Percentiles rank a stretch among this genome's conserved stretches.
These are phyloP conservation scores for Sarcodon aspratus DNA, from an alignment of 768 basidiomycete genomes.

Conservation along the genomic window DNA sequence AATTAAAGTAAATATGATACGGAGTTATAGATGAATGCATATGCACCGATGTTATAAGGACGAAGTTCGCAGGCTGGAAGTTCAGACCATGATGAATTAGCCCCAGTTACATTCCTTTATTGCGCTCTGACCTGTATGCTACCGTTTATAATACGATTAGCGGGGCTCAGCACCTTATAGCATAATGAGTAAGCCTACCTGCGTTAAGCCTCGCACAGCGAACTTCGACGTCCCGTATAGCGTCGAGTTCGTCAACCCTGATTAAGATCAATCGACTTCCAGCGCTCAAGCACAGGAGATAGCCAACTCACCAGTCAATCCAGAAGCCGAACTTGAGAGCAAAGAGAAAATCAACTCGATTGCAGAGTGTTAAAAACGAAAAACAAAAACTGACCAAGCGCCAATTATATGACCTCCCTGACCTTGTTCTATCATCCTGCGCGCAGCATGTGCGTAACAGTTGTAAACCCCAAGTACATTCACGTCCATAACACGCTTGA, in stretches of 20 bases:
- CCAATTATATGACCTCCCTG: neutral
- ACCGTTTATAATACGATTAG: no score
- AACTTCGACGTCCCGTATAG: slow-evolving; percentile 29
- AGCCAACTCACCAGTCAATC: slow-evolving; percentile 15
- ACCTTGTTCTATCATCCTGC: neutral
- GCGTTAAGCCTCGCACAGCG: slow-evolving; percentile 30
- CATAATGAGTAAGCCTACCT: slow-evolving; percentile 3
- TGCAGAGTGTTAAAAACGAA: no score
- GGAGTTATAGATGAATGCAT: no score
- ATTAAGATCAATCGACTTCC: neutral
- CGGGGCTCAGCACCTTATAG: no score
- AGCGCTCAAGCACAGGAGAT: no score
- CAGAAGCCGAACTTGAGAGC: slow-evolving; percentile 17
- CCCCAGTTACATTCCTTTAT: no score
- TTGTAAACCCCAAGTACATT: neutral
- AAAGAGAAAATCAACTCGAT: neutral
- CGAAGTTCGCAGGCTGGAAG: no score
- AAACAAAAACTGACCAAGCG: slow-evolving; percentile 1
- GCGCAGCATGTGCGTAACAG: neutral
- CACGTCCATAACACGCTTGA: neutral
- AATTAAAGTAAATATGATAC: no score
- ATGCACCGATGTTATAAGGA: no score
- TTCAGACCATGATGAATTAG: no score
- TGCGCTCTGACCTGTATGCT: no score
- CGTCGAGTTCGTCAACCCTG: neutral